A percentile compares a stretch with the other conserved stretches of the same genome.
These are phyloP conservation scores for Leccinum disarticulatum DNA, from an alignment of 768 basidiomycete species.

Conservation along the genomic window DNA sequence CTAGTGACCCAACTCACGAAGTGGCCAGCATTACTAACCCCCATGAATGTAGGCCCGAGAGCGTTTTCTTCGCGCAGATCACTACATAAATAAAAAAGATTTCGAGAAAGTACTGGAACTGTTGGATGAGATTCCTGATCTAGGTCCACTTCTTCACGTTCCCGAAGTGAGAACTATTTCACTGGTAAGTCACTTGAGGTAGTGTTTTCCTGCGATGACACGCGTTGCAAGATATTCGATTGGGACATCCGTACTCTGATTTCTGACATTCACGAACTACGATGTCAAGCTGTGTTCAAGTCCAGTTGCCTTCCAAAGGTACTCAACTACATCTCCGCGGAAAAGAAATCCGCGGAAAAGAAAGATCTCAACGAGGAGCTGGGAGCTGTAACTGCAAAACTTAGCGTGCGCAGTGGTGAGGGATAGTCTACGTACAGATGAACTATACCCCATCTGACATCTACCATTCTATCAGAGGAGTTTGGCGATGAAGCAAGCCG, in stretches of 20 bases:
- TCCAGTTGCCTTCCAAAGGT: background rate
- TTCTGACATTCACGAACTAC: slow-evolving; percentile 8
- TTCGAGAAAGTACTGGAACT: background rate
- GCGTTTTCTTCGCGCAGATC: background rate
- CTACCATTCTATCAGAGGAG: slow-evolving; percentile 2
- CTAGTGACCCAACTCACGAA: background rate
- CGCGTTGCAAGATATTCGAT: background rate
- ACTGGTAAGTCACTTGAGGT: background rate
- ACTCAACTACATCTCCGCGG: background rate
- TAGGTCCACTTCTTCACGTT: background rate
- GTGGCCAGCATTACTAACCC: background rate
- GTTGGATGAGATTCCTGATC: background rate
- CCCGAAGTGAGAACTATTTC: background rate
- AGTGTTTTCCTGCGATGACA: background rate
- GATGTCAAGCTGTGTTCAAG: slow-evolving; percentile 7
- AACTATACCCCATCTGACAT: background rate
- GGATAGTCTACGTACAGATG: background rate
- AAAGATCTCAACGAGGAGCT: slow-evolving; percentile 9
- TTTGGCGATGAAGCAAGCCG: slow-evolving; percentile 12
- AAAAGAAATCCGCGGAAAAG: background rate
- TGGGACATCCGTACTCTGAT: background rate
- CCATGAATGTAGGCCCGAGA: background rate
- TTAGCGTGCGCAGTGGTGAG: slow-evolving; percentile 16
- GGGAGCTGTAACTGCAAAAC: background rate
- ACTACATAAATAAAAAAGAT: background rate